A percentile compares a stretch with the other conserved stretches of the same genome.
Conservation (phyloP, 1,139 yeast species). For the Pichia sp. region DNA sequence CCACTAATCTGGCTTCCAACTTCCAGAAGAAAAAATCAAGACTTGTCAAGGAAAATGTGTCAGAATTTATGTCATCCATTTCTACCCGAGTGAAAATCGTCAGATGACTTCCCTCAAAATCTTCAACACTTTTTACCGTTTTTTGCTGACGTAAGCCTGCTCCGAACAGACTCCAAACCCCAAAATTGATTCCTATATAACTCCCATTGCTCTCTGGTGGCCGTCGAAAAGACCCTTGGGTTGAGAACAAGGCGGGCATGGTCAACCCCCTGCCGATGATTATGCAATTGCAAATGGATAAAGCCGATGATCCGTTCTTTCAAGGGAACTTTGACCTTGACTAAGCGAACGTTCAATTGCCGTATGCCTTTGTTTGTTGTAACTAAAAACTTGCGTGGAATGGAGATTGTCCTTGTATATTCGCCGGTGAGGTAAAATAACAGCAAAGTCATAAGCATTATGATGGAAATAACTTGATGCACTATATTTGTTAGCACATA, state of each 20-base stretch:
- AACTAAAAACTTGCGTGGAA: slow-evolving; percentile 72
- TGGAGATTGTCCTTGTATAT: slow-evolving; percentile 76
- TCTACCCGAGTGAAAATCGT: neutral
- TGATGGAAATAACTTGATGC: slow-evolving; percentile 60
- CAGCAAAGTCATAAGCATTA: slow-evolving; percentile 64
- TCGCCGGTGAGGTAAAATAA: slow-evolving; percentile 87
- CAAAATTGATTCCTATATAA: slow-evolving; percentile 89
- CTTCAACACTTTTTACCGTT: neutral
- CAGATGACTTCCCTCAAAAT: neutral
- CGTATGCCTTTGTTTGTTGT: slow-evolving; percentile 85
- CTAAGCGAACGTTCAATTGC: slow-evolving; percentile 73
- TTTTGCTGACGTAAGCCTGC: slow-evolving; percentile 37
- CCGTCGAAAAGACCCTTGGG: slow-evolving; percentile 77
- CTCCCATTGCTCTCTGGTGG: slow-evolving; percentile 93
- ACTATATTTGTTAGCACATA: slow-evolving; percentile 32
- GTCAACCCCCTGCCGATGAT: slow-evolving; percentile 42
- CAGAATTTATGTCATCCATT: neutral
- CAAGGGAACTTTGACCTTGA: slow-evolving; percentile 60
- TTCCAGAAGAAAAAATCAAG: neutral
- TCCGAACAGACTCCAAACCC: slow-evolving; percentile 74
- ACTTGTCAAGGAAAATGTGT: neutral
- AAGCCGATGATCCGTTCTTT: slow-evolving; percentile 39
- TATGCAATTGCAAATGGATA: slow-evolving; percentile 4
- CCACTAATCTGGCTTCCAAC: neutral
- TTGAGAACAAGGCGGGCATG: slow-evolving; percentile 69